Percentiles rank a stretch among this genome's conserved stretches.
These are phyloP conservation scores for Vachellia collinsii DNA, from an alignment of 306 rosid species.

Conservation along the genomic window DNA sequence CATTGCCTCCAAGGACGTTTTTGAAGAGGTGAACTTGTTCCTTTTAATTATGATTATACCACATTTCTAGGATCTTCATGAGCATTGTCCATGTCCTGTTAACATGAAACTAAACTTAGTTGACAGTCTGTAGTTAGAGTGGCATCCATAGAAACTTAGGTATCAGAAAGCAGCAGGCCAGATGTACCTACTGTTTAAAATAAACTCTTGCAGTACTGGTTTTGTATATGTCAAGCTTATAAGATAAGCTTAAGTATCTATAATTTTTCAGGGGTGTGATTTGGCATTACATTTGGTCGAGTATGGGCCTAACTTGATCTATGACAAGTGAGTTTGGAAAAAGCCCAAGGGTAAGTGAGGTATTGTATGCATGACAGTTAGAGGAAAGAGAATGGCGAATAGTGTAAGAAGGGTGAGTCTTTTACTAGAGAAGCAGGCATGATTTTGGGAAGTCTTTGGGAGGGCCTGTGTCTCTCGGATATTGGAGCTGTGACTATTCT, in stretches of 20 bases:
- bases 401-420: background rate
- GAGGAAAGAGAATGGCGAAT: background rate
- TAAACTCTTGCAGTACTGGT: background rate
- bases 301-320: background rate
- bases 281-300: background rate
- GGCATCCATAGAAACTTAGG: background rate
- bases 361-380: background rate
- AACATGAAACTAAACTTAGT: conserved; percentile 23
- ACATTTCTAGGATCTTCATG: conserved; percentile 1
- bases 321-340: background rate
- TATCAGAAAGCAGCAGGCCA: background rate
- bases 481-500: background rate
- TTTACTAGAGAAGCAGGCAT: background rate
- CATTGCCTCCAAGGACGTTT: conserved; percentile 48
- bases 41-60: conserved; percentile 24
- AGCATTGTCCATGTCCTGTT: conserved; percentile 1
- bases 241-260: background rate
- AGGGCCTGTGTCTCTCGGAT: background rate
- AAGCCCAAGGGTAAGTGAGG: background rate
- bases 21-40: conserved; percentile 59
- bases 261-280: background rate
- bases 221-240: background rate
- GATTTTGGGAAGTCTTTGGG: background rate
- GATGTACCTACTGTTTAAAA: background rate
- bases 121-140: background rate